Conservation (phyloP, 2,329 filamentous ascomycete species). For the Alternaria sp. region DNA sequence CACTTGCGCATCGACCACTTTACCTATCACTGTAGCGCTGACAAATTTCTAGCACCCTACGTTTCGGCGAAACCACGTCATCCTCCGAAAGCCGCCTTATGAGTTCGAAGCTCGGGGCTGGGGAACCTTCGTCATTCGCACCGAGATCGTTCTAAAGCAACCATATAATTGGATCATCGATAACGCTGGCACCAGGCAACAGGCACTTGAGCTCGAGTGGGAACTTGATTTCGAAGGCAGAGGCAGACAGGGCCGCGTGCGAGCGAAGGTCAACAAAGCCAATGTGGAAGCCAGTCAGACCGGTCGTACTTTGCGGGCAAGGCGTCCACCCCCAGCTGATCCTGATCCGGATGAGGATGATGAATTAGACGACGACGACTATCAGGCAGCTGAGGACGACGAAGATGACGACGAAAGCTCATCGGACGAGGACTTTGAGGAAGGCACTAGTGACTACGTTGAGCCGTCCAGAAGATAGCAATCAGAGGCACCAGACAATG, state of each 20-base stretch:
- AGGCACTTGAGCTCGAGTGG: conserved; percentile 53
- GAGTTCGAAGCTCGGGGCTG: conserved; percentile 53
- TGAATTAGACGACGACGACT: conserved; percentile 26
- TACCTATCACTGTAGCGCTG: neutral
- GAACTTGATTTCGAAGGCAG: conserved; percentile 52
- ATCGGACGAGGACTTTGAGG: neutral
- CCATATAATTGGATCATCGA: conserved; percentile 56
- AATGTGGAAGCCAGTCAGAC: conserved; percentile 28
- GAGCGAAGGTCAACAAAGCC: conserved; percentile 51
- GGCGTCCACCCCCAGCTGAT: neutral
- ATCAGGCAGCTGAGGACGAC: conserved; percentile 22
- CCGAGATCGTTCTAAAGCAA: conserved; percentile 52
- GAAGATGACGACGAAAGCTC: conserved; percentile 18
- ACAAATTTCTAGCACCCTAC: conserved; percentile 50
- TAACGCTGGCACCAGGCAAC: conserved; percentile 46
- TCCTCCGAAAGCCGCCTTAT: conserved; percentile 50
- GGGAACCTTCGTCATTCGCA: conserved; percentile 54
- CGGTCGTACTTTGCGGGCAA: conserved; percentile 22
- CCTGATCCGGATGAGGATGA: conserved; percentile 14
- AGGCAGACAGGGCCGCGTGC: conserved; percentile 52
- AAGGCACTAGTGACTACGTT: conserved; percentile 25
- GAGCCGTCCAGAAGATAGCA: conserved; percentile 20
- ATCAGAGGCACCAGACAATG: neutral
- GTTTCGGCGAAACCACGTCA: conserved; percentile 49
- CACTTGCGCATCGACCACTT: neutral